These are phyloP conservation scores for Yamadazyma siamensis DNA, from an alignment of 1,139 yeast species.

Conservation along the genomic window DNA sequence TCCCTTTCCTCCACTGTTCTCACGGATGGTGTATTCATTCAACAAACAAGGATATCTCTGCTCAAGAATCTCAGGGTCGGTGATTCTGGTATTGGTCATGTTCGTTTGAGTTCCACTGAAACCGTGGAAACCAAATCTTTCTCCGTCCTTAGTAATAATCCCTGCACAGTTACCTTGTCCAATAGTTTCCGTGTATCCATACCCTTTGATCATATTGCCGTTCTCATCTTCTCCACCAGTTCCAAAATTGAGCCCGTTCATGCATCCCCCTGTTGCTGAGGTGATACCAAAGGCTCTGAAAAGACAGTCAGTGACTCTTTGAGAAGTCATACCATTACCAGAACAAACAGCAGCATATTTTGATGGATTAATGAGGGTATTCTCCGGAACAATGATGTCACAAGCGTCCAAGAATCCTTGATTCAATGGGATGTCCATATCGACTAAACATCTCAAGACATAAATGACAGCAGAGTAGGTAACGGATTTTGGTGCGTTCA, in stretches of 20 bases:
- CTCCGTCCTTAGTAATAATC: conserved; percentile 20
- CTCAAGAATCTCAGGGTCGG: conserved; percentile 38
- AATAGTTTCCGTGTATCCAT: conserved; percentile 47
- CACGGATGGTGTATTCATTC: conserved; percentile 24
- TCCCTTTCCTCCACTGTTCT: conserved; percentile 33
- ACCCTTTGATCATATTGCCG: conserved; percentile 37
- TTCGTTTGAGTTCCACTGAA: conserved; percentile 44
- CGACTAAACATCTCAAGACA: conserved; percentile 40
- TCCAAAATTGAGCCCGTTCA: conserved; percentile 46
- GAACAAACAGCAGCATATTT: conserved; percentile 45
- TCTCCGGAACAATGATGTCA: conserved; percentile 34
- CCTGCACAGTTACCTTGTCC: conserved; percentile 48
- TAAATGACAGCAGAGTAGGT: conserved; percentile 42
- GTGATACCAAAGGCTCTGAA: conserved; percentile 40
- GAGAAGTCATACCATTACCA: conserved; percentile 48
- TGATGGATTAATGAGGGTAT: conserved; percentile 37
- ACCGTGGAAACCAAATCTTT: conserved; percentile 28
- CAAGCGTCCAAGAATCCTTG: conserved; percentile 45
- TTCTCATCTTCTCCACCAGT: conserved; percentile 34
- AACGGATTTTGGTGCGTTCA: conserved; percentile 43
- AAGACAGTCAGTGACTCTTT: conserved; percentile 31
- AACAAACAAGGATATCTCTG: conserved; percentile 31
- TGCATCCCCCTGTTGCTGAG: conserved; percentile 37
- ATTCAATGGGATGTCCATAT: conserved; percentile 43
- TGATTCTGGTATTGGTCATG: conserved; percentile 42